Conservation (phyloP, 192 early-diverging fungal species). For the Cladochytrium replicatum region DNA sequence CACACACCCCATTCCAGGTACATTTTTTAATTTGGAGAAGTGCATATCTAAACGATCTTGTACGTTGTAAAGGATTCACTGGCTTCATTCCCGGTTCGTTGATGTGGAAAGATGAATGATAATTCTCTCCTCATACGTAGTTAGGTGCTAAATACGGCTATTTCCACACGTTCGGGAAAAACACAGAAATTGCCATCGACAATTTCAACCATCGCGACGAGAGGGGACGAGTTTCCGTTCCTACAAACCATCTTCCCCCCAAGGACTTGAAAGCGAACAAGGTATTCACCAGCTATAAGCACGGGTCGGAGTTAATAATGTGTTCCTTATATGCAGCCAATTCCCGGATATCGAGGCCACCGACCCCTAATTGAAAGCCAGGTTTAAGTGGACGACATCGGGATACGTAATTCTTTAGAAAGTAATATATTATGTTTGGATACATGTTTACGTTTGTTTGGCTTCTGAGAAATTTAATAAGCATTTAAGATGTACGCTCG, state of each 20-base stretch:
- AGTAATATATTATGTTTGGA: no score
- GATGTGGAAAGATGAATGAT: no score
- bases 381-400: no score
- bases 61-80: slow-evolving; percentile 34
- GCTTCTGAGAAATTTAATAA: no score
- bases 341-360: slow-evolving; percentile 42
- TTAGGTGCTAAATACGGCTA: slow-evolving; percentile 29
- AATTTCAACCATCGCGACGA: slow-evolving; percentile 39
- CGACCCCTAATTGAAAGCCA: no score
- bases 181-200: slow-evolving; percentile 38
- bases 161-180: slow-evolving; percentile 38
- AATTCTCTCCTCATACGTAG: no score
- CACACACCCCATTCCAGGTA: slow-evolving; percentile 37
- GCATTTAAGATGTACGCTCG: no score
- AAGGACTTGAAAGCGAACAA: slow-evolving; percentile 19
- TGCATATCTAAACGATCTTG: no score
- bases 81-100: slow-evolving; percentile 43
- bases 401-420: no score
- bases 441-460: no score
- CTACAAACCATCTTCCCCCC: slow-evolving; percentile 9
- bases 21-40: slow-evolving; percentile 1
- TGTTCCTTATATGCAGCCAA: slow-evolving; percentile 23
- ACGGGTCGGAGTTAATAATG: no score
- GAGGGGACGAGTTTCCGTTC: slow-evolving; percentile 11
- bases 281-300: no score